These are phyloP conservation scores for Hypsizygus marmoreus DNA, from an alignment of 768 basidiomycete genomes.

Conservation along the genomic window DNA sequence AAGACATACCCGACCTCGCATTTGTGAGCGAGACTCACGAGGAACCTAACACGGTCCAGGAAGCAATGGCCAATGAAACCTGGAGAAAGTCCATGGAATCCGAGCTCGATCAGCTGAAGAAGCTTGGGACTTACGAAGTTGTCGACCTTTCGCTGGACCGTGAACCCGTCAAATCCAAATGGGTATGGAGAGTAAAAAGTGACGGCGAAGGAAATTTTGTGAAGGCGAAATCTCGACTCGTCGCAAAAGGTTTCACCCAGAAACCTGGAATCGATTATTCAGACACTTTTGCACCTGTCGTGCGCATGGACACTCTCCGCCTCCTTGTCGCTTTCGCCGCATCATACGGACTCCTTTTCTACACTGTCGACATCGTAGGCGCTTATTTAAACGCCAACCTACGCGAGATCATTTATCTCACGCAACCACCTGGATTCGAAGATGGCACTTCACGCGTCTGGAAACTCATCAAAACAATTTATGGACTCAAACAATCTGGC, in stretches of 20 bases:
- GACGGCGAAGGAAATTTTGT: conserved; percentile 31
- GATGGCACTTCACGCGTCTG: conserved; percentile 26
- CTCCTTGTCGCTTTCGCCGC: conserved; percentile 38
- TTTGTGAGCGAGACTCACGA: neutral
- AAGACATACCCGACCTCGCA: neutral
- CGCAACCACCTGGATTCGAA: conserved; percentile 33
- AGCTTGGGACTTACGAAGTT: conserved; percentile 30
- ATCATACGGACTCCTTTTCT: conserved; percentile 30
- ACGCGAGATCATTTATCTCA: conserved; percentile 38
- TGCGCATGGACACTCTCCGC: conserved; percentile 29
- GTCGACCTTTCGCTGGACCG: conserved; percentile 22
- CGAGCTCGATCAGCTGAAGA: conserved; percentile 25
- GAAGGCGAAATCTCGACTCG: conserved; percentile 33
- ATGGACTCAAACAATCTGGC: conserved; percentile 37
- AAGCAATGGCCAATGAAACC: conserved; percentile 5
- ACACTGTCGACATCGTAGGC: conserved; percentile 35
- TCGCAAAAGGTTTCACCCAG: conserved; percentile 39
- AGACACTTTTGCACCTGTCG: conserved; percentile 37
- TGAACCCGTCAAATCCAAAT: conserved; percentile 28
- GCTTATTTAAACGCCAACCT: conserved; percentile 33
- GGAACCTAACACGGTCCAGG: conserved; percentile 5
- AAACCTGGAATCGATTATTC: conserved; percentile 38
- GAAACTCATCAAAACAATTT: conserved; percentile 29
- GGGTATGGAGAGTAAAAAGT: conserved; percentile 37
- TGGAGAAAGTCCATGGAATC: conserved; percentile 26